phyloP scores from a whole-genome alignment of 2,329 filamentous ascomycete genomes.

The Gremmenia infestans region DNA sequence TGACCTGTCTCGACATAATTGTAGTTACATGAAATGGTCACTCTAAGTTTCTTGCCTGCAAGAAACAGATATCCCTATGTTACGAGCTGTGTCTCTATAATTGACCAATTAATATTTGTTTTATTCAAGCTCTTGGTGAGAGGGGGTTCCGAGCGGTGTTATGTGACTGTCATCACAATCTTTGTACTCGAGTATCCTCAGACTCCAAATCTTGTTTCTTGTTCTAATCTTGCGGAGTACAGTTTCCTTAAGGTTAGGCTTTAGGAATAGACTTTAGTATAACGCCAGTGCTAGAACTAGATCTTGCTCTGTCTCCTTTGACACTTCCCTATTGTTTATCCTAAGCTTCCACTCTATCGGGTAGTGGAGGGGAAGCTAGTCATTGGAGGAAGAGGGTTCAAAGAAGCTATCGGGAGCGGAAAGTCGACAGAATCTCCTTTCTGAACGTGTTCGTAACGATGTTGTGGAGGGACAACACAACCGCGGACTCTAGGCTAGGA shows the following conservation, averaged over 20 bases:
- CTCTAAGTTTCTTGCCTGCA: constrained; percentile 7
- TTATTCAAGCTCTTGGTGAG: constrained; percentile 12
- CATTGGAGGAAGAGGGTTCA: constrained; percentile 8
- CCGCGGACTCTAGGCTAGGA: too few relatives aligned
- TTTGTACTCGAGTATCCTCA: constrained; percentile 14
- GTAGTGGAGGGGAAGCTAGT: constrained; percentile 14
- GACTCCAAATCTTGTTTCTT: constrained; percentile 12
- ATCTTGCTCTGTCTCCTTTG: constrained; percentile 15
- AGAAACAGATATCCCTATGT: constrained; percentile 3
- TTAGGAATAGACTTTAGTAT: constrained; percentile 10
- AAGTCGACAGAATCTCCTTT: too few relatives aligned
- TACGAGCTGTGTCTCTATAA: constrained; percentile 10
- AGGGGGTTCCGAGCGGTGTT: constrained; percentile 5
- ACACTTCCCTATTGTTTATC: constrained; percentile 9
- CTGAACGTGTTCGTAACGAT: too few relatives aligned
- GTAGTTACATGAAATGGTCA: constrained; percentile 12
- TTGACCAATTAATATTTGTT: constrained; percentile 12
- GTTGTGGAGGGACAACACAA: too few relatives aligned
- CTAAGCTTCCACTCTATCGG: constrained; percentile 13
- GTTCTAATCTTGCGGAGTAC: constrained; percentile 9
- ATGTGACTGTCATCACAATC: constrained; percentile 10
- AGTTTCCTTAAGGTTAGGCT: constrained; percentile 15
- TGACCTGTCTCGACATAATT: constrained; percentile 12
- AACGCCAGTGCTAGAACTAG: constrained; percentile 12
- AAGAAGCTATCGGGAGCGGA: too few relatives aligned